Base-by-base conservation (phyloP, 257 asterid genomes). In the Ilex asprella region DNA sequence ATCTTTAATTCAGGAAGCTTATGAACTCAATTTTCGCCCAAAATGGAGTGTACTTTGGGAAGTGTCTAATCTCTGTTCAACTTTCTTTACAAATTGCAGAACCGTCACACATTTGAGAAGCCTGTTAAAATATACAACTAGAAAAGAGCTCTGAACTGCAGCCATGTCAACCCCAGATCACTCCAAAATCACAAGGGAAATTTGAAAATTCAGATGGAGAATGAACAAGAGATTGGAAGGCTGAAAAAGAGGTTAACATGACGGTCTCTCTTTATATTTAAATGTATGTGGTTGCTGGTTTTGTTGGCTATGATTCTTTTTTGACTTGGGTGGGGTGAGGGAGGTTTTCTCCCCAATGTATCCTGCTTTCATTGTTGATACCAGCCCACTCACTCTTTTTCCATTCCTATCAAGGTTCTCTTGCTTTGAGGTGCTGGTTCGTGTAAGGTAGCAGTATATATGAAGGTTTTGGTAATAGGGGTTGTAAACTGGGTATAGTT, bases 101-200 rank as follows among this genome's bases (percentile, higher is more conserved):
- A 79, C 71, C 99, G 96, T 44, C 95, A 92, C 74, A 70, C 95
- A 31, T 83, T 67, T 67, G 99, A 92, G 86, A 89, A 82, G 81
- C 86, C 97, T 7, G 95, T 92, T 67, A 92, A 89, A 75, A 92
- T 86, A 77, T 86, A 86, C 83, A 92, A 92, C 58, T 92, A 71
- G 57, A 49, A 75, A 70, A 64, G 12, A 56, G 73, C 62, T 50
- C 53, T 31, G 39, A 7, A 47, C 21, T 39, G 32, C 31, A 16
- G 51, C 49, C 56, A 31, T 21, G 30, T 46, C 8, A 71, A 2
- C 63, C 52, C 31, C 67, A 61, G 55, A 10, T 29, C 70, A 21
- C 44, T 30, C 15, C 30, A 47, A 27, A 55, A 30, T 14, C 55
- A 43, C 43, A 60, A 31, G 55, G 58, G 58, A 50, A 21, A 49